These are phyloP conservation scores for Geranomyces variabilis DNA, from an alignment of 192 early-diverging fungal species.

Conservation along the genomic window DNA sequence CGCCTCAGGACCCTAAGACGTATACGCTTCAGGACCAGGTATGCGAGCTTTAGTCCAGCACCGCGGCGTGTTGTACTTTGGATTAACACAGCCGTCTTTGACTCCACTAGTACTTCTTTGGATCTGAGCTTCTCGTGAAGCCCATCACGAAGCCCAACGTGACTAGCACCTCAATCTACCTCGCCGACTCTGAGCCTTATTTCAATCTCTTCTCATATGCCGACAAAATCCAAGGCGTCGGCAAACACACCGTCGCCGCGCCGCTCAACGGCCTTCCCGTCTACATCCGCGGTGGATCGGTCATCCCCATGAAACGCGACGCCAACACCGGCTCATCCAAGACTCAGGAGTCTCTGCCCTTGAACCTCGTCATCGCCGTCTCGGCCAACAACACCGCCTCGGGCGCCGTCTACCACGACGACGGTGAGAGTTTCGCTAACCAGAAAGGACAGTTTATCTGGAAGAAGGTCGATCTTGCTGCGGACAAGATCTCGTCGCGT, in stretches of 20 bases:
- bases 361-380: not conserved
- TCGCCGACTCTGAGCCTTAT: not conserved
- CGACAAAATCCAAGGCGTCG: not conserved
- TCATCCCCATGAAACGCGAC: conserved; percentile 1
- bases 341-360: not conserved
- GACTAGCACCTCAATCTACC: not conserved
- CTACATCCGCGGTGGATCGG: conserved; percentile 3
- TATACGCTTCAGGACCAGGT: not conserved
- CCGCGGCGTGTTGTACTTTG: too few relatives aligned
- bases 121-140: not conserved
- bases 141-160: conserved; percentile 2
- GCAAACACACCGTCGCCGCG: not conserved
- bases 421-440: not conserved
- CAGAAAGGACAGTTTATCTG: conserved; percentile 6
- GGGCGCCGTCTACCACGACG: conserved; percentile 9
- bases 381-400: not conserved
- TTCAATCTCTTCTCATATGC: not conserved
- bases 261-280: conserved; percentile 1
- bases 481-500: not conserved
- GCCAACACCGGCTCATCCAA: conserved; percentile 5
- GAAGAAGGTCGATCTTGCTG: not conserved
- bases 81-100: too few relatives aligned
- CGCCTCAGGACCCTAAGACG: not conserved
- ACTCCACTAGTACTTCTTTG: conserved; percentile 19
- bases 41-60: too few relatives aligned